These are phyloP conservation scores for Lepiota subincarnata DNA, from an alignment of 768 basidiomycete genomes.

Conservation along the genomic window DNA sequence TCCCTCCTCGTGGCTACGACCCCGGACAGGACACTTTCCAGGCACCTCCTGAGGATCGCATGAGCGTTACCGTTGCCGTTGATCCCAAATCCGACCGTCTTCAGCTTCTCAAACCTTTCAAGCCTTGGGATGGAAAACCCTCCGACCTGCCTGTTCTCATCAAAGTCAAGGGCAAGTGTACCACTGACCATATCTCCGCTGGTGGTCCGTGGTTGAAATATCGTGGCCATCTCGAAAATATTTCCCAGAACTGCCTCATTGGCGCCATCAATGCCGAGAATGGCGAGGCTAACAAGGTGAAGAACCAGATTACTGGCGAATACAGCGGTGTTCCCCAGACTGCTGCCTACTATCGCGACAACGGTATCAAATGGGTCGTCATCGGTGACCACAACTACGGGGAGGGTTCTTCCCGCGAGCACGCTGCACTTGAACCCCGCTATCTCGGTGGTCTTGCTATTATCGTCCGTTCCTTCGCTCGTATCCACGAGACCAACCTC, in stretches of 20 bases:
- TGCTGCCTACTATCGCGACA: conserved; percentile 84
- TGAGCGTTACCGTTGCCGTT: conserved; percentile 82
- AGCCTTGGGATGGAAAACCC: conserved; percentile 89
- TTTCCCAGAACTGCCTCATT: conserved; percentile 97
- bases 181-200: conserved; percentile 94
- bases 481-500: conserved; percentile 97
- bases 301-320: conserved; percentile 86
- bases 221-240: conserved; percentile 98
- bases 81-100: conserved; percentile 83
- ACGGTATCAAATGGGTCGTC: conserved; percentile 94
- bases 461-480: conserved; percentile 94
- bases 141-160: conserved; percentile 88
- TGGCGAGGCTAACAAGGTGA: conserved; percentile 93
- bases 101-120: conserved; percentile 86
- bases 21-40: conserved; percentile 98
- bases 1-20: conserved; percentile 95
- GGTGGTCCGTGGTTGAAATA: conserved; percentile 99
- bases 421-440: conserved; percentile 93
- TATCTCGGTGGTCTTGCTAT: conserved; percentile 94
- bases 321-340: conserved; percentile 82
- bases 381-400: conserved; percentile 96
- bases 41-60: conserved; percentile 83
- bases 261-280: conserved; percentile 97
- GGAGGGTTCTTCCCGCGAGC: conserved; percentile 97
- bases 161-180: conserved; percentile 99